Evolutionary conservation across 1,139 yeast species (phyloP).

Genomic region (Kodamaea alishanica): DNA sequence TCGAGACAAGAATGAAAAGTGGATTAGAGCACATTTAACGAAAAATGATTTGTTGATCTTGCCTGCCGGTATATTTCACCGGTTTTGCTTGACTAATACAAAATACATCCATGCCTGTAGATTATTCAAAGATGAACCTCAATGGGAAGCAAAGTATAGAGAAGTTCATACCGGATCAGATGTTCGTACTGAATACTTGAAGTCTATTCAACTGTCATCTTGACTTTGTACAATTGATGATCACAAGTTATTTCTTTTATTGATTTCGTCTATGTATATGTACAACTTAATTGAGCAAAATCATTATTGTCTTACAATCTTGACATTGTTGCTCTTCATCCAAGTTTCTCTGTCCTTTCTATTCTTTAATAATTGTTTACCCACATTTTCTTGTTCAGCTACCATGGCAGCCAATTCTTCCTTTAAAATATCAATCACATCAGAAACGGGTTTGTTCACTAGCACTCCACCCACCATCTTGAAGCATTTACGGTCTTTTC

Average conservation of each 20-base stretch:
- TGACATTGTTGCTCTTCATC: slow-evolving; percentile 64
- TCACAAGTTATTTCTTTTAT: not conserved
- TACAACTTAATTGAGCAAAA: slow-evolving; percentile 5
- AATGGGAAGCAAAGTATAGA: slow-evolving; percentile 88
- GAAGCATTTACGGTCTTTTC: slow-evolving; percentile 71
- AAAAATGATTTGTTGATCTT: slow-evolving; percentile 67
- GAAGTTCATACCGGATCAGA: slow-evolving; percentile 27
- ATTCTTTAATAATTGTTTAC: slow-evolving; percentile 42
- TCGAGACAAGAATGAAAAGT: slow-evolving; percentile 59
- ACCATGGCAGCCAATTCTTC: slow-evolving; percentile 44
- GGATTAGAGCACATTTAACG: slow-evolving; percentile 73
- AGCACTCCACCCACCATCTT: slow-evolving; percentile 94
- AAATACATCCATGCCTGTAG: slow-evolving; percentile 75
- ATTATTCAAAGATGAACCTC: slow-evolving; percentile 90
- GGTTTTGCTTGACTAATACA: slow-evolving; percentile 69
- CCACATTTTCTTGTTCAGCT: slow-evolving; percentile 42
- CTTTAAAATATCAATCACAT: slow-evolving; percentile 65
- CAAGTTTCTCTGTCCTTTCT: slow-evolving; percentile 61
- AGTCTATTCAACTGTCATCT: too few species aligned
- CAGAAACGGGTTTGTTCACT: slow-evolving; percentile 75
- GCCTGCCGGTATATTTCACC: slow-evolving; percentile 92
- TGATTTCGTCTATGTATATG: not conserved
- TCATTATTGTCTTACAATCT: slow-evolving; percentile 44
- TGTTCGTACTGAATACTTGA: slow-evolving; percentile 33
- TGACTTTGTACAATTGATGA: not conserved